phyloP scores from a whole-genome alignment of 768 basidiomycete genomes.

The Pleurotus eryngii region DNA sequence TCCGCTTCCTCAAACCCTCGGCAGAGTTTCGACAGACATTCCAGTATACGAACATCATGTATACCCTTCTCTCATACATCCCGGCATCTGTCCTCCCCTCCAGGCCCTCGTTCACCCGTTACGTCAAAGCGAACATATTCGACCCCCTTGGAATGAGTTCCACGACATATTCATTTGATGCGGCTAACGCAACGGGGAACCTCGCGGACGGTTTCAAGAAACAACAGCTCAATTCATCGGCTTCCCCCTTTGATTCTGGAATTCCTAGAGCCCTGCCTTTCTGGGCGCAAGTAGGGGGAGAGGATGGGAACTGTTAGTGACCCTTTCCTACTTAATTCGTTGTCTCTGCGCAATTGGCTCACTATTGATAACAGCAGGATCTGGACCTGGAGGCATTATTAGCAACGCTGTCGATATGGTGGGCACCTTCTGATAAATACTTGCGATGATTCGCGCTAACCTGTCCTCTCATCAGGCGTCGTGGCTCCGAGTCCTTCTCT shows the following conservation, averaged over 20 bases:
- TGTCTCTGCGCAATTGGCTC: too few species aligned
- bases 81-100: conserved; percentile 22
- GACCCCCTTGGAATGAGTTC: conserved; percentile 23
- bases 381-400: conserved; percentile 22
- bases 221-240: too few species aligned
- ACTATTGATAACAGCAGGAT: not conserved
- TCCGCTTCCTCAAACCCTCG: conserved; percentile 25
- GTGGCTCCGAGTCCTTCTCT: conserved; percentile 20
- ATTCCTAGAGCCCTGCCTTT: too few species aligned
- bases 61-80: conserved; percentile 24
- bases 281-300: too few species aligned
- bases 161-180: conserved; percentile 26
- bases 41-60: conserved; percentile 30
- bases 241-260: too few species aligned
- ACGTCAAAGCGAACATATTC: conserved; percentile 28
- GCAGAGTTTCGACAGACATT: conserved; percentile 23
- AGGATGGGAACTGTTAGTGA: too few species aligned
- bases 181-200: conserved; percentile 21
- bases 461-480: conserved; percentile 1
- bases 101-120: conserved; percentile 22
- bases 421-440: not conserved
- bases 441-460: too few species aligned
- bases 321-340: too few species aligned
- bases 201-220: conserved; percentile 20
- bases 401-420: conserved; percentile 21